A percentile compares a stretch with the other conserved stretches of the same genome.
Conservation (phyloP, 805 yeast genomes). For the Nakazawaea ishiwadae region DNA sequence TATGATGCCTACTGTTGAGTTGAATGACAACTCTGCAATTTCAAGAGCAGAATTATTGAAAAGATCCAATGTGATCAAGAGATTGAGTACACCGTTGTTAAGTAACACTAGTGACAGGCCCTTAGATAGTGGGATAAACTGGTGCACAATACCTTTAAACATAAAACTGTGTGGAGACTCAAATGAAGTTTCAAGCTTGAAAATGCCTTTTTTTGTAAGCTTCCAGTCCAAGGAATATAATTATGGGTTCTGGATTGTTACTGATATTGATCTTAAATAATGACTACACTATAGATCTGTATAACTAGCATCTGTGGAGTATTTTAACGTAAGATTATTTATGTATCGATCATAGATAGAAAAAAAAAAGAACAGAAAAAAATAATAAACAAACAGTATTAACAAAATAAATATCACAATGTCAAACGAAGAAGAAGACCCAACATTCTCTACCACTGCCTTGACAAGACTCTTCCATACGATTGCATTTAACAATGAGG, state of each 20-base stretch:
- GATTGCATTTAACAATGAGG: constrained; percentile 39
- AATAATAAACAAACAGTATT: not conserved
- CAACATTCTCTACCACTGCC: constrained; percentile 26
- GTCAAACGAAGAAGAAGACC: constrained; percentile 14
- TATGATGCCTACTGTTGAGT: constrained; percentile 25
- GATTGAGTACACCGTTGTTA: constrained; percentile 1
- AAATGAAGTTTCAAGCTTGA: not conserved
- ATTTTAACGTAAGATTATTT: no score
- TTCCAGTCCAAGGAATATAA: constrained; percentile 7
- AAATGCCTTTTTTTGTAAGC: constrained; percentile 21
- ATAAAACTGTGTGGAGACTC: not conserved
- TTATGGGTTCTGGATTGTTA: constrained; percentile 6
- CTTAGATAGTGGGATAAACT: constrained; percentile 22
- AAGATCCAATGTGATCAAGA: constrained; percentile 13
- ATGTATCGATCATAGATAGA: not conserved
- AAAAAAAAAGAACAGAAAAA: not conserved
- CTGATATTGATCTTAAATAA: not conserved
- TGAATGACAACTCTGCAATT: constrained; percentile 21
- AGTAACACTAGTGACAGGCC: constrained; percentile 10
- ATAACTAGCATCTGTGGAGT: not conserved
- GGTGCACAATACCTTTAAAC: constrained; percentile 24
- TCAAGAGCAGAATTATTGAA: constrained; percentile 27
- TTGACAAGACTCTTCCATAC: constrained; percentile 50
- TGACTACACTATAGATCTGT: not conserved
- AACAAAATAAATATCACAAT: not conserved